These are phyloP conservation scores for Pleodorina starrii DNA, from an alignment of 139 green algal genomes.

Conservation along the genomic window DNA sequence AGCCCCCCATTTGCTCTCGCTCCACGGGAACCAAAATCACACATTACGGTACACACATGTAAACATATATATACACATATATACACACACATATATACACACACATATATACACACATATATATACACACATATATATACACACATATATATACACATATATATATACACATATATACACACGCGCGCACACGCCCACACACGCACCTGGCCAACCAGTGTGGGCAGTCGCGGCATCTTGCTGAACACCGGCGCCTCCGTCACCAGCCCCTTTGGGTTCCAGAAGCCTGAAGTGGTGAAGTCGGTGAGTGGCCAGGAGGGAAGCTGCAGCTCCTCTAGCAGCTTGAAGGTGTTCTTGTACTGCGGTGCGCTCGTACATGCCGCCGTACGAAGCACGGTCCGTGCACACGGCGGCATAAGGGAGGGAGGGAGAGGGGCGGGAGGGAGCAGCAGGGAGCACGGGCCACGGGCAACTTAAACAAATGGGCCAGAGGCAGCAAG, in stretches of 20 bases:
- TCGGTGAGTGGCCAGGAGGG: constrained; percentile 80
- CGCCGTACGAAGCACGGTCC: too few species aligned
- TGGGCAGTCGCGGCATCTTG: constrained; percentile 79
- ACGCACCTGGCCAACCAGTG: constrained; percentile 78
- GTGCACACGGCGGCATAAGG: background rate
- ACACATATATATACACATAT: background rate
- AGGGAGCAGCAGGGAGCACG: too few species aligned
- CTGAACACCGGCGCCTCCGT: constrained; percentile 88
- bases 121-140: too few species aligned
- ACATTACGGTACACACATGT: background rate
- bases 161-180: background rate
- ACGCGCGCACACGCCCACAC: background rate
- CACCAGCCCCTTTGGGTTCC: constrained; percentile 73
- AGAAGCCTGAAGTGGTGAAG: constrained; percentile 85
- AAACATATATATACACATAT: background rate
- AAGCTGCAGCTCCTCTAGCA: constrained; percentile 65
- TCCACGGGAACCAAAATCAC: too few species aligned
- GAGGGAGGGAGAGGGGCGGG: background rate
- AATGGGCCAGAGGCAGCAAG: too few species aligned
- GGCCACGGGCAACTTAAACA: too few species aligned
- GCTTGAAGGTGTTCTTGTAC: constrained; percentile 75
- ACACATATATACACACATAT: background rate
- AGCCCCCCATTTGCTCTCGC: too few species aligned
- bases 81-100: background rate
- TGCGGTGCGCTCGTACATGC: too few species aligned